Conservation (phyloP, 140 eudicot species). For the Anethum foeniculum region DNA sequence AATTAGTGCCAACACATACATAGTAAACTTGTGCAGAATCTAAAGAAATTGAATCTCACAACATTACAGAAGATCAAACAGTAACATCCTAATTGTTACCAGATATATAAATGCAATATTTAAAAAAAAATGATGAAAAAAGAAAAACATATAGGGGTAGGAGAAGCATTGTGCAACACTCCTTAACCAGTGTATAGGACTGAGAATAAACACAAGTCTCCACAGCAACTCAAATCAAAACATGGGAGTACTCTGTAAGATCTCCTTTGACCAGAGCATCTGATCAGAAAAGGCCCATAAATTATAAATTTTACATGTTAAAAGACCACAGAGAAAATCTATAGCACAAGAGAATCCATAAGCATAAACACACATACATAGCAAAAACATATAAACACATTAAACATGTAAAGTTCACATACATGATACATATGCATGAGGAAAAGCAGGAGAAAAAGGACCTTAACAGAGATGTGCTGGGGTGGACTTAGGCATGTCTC, state of each 20-base stretch:
- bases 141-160: too few species aligned
- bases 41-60: neutral
- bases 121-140: too few species aligned
- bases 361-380: neutral
- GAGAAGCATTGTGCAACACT: too few species aligned
- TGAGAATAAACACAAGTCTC: neutral
- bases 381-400: neutral
- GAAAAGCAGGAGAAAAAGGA: neutral
- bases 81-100: neutral
- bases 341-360: neutral
- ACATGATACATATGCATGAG: neutral
- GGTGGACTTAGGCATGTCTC: conserved; percentile 31
- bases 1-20: neutral
- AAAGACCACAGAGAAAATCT: neutral
- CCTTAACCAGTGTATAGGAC: neutral
- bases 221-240: neutral
- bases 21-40: neutral
- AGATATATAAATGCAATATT: too few species aligned
- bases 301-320: neutral
- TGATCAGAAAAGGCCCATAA: neutral
- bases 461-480: conserved; percentile 23
- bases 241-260: neutral
- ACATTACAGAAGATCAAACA: neutral
- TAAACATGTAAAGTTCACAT: neutral
- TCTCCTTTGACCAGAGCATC: conserved; percentile 1